phyloP scores from a whole-genome alignment of 768 basidiomycete genomes.

The Russula sp. region DNA sequence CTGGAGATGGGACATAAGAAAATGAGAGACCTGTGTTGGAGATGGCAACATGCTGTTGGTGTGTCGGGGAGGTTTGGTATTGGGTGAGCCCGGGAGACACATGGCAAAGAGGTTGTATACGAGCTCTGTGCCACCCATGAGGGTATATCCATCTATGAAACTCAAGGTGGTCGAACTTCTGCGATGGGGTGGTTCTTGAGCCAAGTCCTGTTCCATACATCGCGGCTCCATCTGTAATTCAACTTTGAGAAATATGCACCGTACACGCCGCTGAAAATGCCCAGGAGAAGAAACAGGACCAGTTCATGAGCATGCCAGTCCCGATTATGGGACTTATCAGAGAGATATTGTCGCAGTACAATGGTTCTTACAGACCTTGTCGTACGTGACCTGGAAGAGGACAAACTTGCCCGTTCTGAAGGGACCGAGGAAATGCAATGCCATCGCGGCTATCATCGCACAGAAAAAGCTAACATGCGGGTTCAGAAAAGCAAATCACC shows the following conservation, averaged over 20 bases:
- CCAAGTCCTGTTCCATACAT: conserved; percentile 80
- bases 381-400: conserved; percentile 86
- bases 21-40: conserved; percentile 67
- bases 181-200: conserved; percentile 68
- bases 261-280: conserved; percentile 89
- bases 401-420: conserved; percentile 95
- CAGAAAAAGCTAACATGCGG: conserved; percentile 81
- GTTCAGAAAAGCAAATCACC: conserved; percentile 27
- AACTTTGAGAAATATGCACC: conserved; percentile 91
- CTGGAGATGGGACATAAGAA: conserved; percentile 78
- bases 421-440: conserved; percentile 86
- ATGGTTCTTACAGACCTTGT: conserved; percentile 45
- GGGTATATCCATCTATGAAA: conserved; percentile 84
- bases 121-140: conserved; percentile 93
- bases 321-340: conserved; percentile 33
- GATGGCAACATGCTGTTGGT: conserved; percentile 79
- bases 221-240: conserved; percentile 82
- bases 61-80: conserved; percentile 40
- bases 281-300: conserved; percentile 76
- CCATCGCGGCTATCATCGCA: conserved; percentile 95
- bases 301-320: conserved; percentile 94
- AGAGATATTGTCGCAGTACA: not conserved
- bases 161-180: conserved; percentile 74
- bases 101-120: conserved; percentile 89
- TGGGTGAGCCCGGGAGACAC: conserved; percentile 54